Base-by-base conservation (phyloP, 352 stramenopile genomes). In the Phytophthora pistaciae region DNA sequence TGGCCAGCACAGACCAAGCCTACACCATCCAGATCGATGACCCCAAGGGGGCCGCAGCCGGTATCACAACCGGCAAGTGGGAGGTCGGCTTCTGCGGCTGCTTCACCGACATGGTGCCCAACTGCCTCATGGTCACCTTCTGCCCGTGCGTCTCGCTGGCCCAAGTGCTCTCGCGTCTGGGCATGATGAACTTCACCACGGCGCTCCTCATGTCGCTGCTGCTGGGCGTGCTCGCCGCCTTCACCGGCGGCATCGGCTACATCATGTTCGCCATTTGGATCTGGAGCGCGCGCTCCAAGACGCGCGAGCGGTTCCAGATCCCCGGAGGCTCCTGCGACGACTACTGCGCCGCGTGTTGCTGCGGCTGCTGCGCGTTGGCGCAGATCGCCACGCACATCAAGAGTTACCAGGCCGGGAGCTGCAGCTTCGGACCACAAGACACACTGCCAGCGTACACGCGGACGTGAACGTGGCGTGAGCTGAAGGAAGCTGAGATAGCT, bases 321-420 rank as follows among this genome's bases (percentile, higher is more conserved):
- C 48, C 48, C 4, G 60, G 60, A 20, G 59, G 42, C 9, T 70
- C 29, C 48, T 63, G 33, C 31, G 21, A 36, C 31, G 68, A 70
- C 56, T 75, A 63, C 49, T 62, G 50, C 11, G 61, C 56, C 25
- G 49, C 68, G n/a, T 56, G 68, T 29, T 70, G 56, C 23, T 80
- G 74, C 59, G 60, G 31, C 23, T 63, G 66, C 46, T 82, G 77
- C 59, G 64, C 61, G n/a, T n/a, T 83, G 23, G 77, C 76, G 8
- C 79, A 87, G 53, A 79, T 84, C 61, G 75, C 79, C 7, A 82
- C 73, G 6, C 79, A 86, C 52, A 64, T 75, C 53, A 76, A 84
- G 57, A 82, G 76, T 60, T 86, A 84, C 65, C 67, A 59, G 36
- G 68, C 76, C 18, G 75, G 73, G 3, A 69, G 63, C 52, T 86